Evolutionary conservation across 306 rosid species (phyloP).

Genomic region (Vigna hirtella): DNA sequence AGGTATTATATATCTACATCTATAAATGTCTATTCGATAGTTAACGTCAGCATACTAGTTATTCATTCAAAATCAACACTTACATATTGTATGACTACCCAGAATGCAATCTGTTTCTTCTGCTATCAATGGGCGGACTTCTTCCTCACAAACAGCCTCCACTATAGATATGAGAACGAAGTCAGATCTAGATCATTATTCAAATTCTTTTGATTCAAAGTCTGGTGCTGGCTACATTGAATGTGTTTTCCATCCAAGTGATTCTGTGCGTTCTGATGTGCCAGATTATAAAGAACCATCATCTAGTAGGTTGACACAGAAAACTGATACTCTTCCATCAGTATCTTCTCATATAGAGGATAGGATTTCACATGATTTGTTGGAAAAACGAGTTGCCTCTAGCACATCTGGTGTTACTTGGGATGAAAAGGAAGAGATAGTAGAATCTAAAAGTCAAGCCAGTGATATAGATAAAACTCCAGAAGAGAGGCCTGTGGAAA

Average conservation of each 20-base stretch:
- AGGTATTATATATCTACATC: conserved; percentile 62
- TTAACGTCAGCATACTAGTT: conserved; percentile 27
- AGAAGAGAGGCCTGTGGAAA: conserved; percentile 50
- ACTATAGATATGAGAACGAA: conserved; percentile 50
- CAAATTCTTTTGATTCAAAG: conserved; percentile 76
- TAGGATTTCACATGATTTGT: conserved; percentile 54
- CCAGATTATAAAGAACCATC: conserved; percentile 62
- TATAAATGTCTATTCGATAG: conserved; percentile 6
- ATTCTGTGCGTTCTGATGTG: conserved; percentile 57
- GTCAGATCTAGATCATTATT: conserved; percentile 55
- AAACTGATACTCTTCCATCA: conserved; percentile 53
- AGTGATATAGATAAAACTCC: conserved; percentile 53
- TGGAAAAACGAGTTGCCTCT: conserved; percentile 67
- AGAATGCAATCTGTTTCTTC: conserved; percentile 63
- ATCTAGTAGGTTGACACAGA: conserved; percentile 54
- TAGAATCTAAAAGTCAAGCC: conserved; percentile 61
- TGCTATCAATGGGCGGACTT: conserved; percentile 46
- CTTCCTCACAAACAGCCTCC: conserved; percentile 49
- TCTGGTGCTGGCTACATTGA: conserved; percentile 71
- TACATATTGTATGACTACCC: conserved; percentile 50
- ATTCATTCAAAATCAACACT: conserved; percentile 42
- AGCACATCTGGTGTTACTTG: conserved; percentile 78
- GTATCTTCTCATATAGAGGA: conserved; percentile 58
- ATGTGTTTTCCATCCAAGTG: conserved; percentile 68
- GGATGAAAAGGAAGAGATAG: conserved; percentile 91